phyloP scores from a whole-genome alignment of 2,329 filamentous ascomycete genomes.

The Fusarium circinatum region DNA sequence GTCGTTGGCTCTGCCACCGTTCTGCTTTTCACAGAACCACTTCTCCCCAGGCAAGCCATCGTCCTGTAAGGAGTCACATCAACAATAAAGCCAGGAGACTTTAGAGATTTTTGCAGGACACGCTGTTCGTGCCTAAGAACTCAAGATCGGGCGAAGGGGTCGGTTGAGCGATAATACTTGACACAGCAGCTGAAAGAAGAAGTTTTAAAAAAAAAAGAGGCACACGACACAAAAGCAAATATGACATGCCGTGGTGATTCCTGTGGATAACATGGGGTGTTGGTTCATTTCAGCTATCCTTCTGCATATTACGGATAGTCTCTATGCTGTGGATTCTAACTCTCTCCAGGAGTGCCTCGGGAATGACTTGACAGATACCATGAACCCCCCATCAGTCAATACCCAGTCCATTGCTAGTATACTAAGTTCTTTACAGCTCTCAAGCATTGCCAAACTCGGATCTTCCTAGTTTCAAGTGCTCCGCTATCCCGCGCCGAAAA shows the following conservation, averaged over 20 bases:
- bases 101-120: background rate
- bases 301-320: background rate
- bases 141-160: background rate
- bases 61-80: background rate
- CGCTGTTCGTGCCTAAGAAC: background rate
- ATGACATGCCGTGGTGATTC: background rate
- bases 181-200: background rate
- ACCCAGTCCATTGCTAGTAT: background rate
- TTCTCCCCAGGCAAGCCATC: background rate
- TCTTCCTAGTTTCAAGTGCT: background rate
- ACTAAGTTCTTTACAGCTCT: background rate
- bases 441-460: slow-evolving; percentile 1
- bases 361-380: slow-evolving; percentile 3
- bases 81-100: background rate
- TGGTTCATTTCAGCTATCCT: background rate
- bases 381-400: background rate
- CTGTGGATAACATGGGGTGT: slow-evolving; percentile 4
- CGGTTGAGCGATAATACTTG: background rate
- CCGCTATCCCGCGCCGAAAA: background rate
- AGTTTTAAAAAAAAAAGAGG: background rate
- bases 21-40: background rate
- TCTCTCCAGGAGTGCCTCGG: background rate
- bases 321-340: slow-evolving; percentile 1
- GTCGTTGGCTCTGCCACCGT: background rate
- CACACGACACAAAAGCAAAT: slow-evolving; percentile 22